These are phyloP conservation scores for Saturnispora mendoncae DNA, from an alignment of 805 yeast species.

Conservation along the genomic window DNA sequence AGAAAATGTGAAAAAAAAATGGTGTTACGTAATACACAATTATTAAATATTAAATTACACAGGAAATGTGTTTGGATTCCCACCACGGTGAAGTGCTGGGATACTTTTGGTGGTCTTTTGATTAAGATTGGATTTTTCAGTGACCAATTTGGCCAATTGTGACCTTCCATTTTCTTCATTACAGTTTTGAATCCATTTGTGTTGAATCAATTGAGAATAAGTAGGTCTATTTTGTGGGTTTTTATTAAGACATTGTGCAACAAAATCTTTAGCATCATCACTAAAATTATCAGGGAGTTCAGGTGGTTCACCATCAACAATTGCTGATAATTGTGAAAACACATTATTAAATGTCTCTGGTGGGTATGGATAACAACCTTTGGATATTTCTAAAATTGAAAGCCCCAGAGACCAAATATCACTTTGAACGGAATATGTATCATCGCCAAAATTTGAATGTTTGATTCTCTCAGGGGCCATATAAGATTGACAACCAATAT, in stretches of 20 bases:
- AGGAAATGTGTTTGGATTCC: neutral
- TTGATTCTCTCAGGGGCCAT: slow-evolving; percentile 98
- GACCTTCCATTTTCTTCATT: slow-evolving; percentile 29
- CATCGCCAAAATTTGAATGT: slow-evolving; percentile 61
- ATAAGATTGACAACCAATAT: slow-evolving; percentile 95
- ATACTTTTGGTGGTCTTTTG: slow-evolving; percentile 10
- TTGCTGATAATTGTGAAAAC: slow-evolving; percentile 88
- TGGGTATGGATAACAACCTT: slow-evolving; percentile 93
- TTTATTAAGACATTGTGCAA: slow-evolving; percentile 67
- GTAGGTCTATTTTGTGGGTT: slow-evolving; percentile 75
- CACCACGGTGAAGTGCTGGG: neutral
- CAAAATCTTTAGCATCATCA: slow-evolving; percentile 74
- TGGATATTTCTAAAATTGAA: slow-evolving; percentile 77
- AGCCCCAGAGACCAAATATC: slow-evolving; percentile 95
- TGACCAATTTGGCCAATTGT: slow-evolving; percentile 27
- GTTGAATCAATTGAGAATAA: slow-evolving; percentile 63
- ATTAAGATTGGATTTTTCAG: slow-evolving; percentile 23
- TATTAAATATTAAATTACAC: too few species aligned
- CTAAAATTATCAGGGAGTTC: slow-evolving; percentile 54
- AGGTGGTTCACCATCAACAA: slow-evolving; percentile 96
- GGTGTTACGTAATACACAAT: neutral
- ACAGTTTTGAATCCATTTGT: slow-evolving; percentile 70
- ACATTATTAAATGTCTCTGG: slow-evolving; percentile 87
- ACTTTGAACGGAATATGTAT: slow-evolving; percentile 83
- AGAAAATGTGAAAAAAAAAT: too few species aligned